phyloP scores from a whole-genome alignment of 2,329 filamentous ascomycete species.

The Pezicula carpinea region DNA sequence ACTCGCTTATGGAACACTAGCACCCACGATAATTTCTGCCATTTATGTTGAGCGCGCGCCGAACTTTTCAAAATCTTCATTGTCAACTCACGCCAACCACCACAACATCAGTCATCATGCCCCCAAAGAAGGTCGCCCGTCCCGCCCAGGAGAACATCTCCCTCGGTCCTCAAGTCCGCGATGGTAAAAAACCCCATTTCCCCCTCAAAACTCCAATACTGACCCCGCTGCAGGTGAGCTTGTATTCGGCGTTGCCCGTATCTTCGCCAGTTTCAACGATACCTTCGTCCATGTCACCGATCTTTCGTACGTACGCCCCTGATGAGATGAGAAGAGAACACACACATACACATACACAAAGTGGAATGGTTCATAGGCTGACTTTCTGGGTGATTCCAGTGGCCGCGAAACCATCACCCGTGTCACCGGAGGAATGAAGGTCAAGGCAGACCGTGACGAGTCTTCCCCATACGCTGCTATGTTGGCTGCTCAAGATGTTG shows the following conservation, averaged over 20 bases:
- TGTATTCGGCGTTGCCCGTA: slow-evolving; percentile 75
- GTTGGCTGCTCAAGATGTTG: slow-evolving; percentile 99
- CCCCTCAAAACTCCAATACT: not conserved
- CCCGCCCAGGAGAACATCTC: slow-evolving; percentile 96
- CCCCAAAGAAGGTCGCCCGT: slow-evolving; percentile 85
- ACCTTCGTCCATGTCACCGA: slow-evolving; percentile 95
- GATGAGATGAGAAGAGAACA: slow-evolving; percentile 15
- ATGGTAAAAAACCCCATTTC: slow-evolving; percentile 57
- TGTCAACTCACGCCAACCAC: slow-evolving; percentile 27
- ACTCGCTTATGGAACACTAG: not conserved
- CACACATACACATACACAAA: slow-evolving; percentile 6
- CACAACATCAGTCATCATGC: slow-evolving; percentile 62
- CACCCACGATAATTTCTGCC: not conserved
- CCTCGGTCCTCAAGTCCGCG: slow-evolving; percentile 92
- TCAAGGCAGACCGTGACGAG: slow-evolving; percentile 99
- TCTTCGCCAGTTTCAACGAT: slow-evolving; percentile 71
- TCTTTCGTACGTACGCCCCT: slow-evolving; percentile 67
- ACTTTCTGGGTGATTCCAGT: slow-evolving; percentile 69
- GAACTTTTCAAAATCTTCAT: not conserved
- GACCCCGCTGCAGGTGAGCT: slow-evolving; percentile 53
- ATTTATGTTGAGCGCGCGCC: slow-evolving; percentile 14
- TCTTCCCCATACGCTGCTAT: slow-evolving; percentile 99
- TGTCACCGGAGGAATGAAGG: slow-evolving; percentile 99
- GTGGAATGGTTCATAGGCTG: slow-evolving; percentile 47
- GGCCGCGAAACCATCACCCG: slow-evolving; percentile 99